Evolutionary conservation across 805 yeast genomes (phyloP).

Genomic region (Kluyveromyces siamensis): DNA sequence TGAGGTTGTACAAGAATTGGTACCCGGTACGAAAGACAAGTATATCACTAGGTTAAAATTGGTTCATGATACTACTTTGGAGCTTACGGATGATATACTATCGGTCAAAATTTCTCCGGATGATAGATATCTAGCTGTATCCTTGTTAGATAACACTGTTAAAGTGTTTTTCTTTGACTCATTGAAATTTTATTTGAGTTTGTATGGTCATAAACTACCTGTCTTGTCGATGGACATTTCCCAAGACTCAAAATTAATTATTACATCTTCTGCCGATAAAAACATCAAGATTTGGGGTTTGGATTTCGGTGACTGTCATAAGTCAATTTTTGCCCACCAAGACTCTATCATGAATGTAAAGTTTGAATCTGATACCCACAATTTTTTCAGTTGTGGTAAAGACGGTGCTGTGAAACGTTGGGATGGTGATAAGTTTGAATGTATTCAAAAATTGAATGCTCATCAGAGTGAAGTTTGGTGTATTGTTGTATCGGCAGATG

Average conservation of each 20-base stretch:
- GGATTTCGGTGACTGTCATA: conserved; percentile 98
- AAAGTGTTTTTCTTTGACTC: conserved; percentile 86
- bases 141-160: conserved; percentile 88
- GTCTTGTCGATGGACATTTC: conserved; percentile 90
- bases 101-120: conserved; percentile 76
- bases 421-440: conserved; percentile 97
- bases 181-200: conserved; percentile 75
- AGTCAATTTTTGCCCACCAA: conserved; percentile 92
- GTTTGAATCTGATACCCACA: conserved; percentile 78
- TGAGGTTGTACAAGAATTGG: conserved; percentile 51
- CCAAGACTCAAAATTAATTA: conserved; percentile 73
- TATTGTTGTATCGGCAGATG: conserved; percentile 64
- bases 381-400: conserved; percentile 83
- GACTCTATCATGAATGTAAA: conserved; percentile 87
- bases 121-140: conserved; percentile 65
- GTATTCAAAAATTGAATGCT: conserved; percentile 75
- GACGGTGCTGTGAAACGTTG: conserved; percentile 88
- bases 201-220: conserved; percentile 95
- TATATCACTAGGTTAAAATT: conserved; percentile 47
- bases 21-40: conserved; percentile 56
- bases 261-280: conserved; percentile 95
- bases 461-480: conserved; percentile 96
- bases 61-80: conserved; percentile 71
- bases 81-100: conserved; percentile 77
- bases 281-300: conserved; percentile 97